phyloP scores from a whole-genome alignment of 306 rosid species.

The Crotalaria pallida region DNA sequence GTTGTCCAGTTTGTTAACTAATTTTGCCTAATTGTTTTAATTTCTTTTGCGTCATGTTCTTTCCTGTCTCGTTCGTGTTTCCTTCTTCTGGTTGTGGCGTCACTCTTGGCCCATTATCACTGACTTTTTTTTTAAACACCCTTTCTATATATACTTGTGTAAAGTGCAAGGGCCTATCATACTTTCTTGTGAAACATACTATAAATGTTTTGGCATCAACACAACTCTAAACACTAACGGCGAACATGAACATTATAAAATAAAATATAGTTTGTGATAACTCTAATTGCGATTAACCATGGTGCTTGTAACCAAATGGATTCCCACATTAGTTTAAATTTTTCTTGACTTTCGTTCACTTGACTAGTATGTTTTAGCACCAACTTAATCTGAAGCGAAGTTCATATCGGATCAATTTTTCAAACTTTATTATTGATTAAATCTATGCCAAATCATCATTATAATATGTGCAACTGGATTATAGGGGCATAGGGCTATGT shows the following conservation, averaged over 20 bases:
- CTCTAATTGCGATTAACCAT: not conserved
- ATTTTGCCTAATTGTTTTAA: too few species aligned
- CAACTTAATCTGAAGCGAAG: not conserved
- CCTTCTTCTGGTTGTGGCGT: too few species aligned
- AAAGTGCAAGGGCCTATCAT: too few species aligned
- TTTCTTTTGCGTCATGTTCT: too few species aligned
- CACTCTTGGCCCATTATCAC: too few species aligned
- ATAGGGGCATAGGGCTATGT: not conserved
- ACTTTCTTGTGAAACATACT: not conserved
- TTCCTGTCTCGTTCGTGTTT: too few species aligned
- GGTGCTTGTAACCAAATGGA: not conserved
- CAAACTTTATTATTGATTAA: not conserved
- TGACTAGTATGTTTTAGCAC: not conserved
- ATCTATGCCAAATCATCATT: not conserved
- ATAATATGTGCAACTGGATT: not conserved
- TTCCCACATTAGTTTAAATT: not conserved
- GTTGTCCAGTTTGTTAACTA: too few species aligned
- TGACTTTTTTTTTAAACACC: too few species aligned
- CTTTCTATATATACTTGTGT: too few species aligned
- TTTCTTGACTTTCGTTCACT: not conserved
- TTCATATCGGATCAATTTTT: not conserved
- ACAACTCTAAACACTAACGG: not conserved
- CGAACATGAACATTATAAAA: not conserved
- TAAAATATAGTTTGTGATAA: not conserved
- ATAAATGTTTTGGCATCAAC: not conserved